phyloP scores from a whole-genome alignment of 768 basidiomycete species.

The Russula virescens region DNA sequence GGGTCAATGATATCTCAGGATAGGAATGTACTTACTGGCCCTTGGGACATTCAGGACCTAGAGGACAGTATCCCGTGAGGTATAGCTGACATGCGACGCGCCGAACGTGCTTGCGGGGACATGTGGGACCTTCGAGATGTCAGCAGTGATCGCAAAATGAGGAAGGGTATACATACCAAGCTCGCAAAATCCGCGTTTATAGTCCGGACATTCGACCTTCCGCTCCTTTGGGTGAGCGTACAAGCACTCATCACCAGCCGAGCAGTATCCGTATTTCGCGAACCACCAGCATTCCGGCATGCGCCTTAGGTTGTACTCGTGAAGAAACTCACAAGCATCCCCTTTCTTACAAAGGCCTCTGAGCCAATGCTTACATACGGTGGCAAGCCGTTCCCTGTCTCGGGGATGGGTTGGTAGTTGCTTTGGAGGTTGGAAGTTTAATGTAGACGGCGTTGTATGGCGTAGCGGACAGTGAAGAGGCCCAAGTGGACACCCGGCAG shows the following conservation, averaged over 20 bases:
- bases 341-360: constrained; percentile 98
- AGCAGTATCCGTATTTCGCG: constrained; percentile 96
- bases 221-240: constrained; percentile 94
- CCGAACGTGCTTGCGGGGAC: constrained; percentile 89
- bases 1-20: not conserved
- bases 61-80: constrained; percentile 87
- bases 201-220: constrained; percentile 90
- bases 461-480: constrained; percentile 89
- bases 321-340: constrained; percentile 95
- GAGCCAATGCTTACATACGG: constrained; percentile 99
- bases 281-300: constrained; percentile 99
- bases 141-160: constrained; percentile 10
- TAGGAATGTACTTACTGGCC: constrained; percentile 66
- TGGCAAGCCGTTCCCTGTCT: constrained; percentile 76
- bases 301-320: constrained; percentile 95
- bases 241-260: constrained; percentile 93
- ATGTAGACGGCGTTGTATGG: constrained; percentile 81
- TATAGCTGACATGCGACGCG: constrained; percentile 88
- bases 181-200: constrained; percentile 92
- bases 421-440: constrained; percentile 87
- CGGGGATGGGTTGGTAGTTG: constrained; percentile 77
- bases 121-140: constrained; percentile 59
- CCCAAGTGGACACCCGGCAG: constrained; percentile 84
- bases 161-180: constrained; percentile 52
- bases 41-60: constrained; percentile 79